Evolutionary conservation across 2,329 filamentous ascomycete genomes (phyloP).

Genomic region (Exophiala sideris): DNA sequence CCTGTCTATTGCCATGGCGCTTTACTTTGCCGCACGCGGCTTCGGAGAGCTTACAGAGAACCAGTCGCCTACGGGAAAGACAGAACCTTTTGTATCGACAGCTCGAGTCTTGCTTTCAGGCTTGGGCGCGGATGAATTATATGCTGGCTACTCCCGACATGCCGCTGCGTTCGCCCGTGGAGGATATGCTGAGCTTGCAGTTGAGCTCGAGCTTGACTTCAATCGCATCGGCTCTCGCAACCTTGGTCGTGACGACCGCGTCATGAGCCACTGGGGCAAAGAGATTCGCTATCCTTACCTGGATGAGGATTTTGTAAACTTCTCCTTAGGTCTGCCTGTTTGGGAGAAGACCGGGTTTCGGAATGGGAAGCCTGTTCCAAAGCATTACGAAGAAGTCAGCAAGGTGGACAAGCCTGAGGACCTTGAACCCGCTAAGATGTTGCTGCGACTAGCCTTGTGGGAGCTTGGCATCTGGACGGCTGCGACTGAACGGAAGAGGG

Average conservation of each 20-base stretch:
- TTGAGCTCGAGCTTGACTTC: slow-evolving; percentile 83
- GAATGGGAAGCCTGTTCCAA: slow-evolving; percentile 16
- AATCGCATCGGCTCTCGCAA: slow-evolving; percentile 87
- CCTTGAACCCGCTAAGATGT: slow-evolving; percentile 76
- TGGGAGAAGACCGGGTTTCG: slow-evolving; percentile 88
- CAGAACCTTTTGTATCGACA: slow-evolving; percentile 58
- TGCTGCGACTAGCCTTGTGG: slow-evolving; percentile 73
- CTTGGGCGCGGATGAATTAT: slow-evolving; percentile 91
- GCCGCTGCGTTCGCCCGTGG: slow-evolving; percentile 67
- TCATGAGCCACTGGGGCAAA: slow-evolving; percentile 82
- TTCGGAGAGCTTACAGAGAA: slow-evolving; percentile 42
- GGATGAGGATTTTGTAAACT: slow-evolving; percentile 80
- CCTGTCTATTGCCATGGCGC: slow-evolving; percentile 82
- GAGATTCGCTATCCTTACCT: slow-evolving; percentile 89
- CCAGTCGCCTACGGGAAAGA: background rate
- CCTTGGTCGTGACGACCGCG: slow-evolving; percentile 86
- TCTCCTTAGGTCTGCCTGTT: slow-evolving; percentile 70
- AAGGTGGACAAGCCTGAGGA: slow-evolving; percentile 22
- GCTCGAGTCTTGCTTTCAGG: slow-evolving; percentile 87
- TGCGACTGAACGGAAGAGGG: slow-evolving; percentile 86
- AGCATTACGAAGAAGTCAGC: slow-evolving; percentile 17
- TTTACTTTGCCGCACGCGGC: slow-evolving; percentile 92
- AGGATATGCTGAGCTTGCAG: slow-evolving; percentile 68
- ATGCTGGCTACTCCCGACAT: slow-evolving; percentile 88
- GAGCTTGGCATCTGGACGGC: slow-evolving; percentile 68